Evolutionary conservation across 2,329 filamentous ascomycete species (phyloP), one percentile per base, ranked within the genome.

Genomic region (Aspergillus floridensis): DNA sequence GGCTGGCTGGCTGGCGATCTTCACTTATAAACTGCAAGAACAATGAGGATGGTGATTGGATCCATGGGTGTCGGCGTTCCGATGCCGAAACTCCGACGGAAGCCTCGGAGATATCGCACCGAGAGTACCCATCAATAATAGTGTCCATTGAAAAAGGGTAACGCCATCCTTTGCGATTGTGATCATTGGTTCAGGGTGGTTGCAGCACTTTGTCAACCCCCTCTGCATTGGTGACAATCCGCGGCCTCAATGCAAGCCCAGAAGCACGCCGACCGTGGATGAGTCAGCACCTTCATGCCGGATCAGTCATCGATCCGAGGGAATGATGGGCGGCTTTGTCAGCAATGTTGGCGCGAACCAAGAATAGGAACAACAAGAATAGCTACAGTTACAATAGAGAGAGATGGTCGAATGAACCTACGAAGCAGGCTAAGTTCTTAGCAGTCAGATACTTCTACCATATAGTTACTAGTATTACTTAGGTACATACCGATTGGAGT

Each of bases 211-310:
- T 44, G 38, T 44, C 38, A 44, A 7, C 10, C 6, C 14, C 5
- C 7, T 7, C 14, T 44, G 16, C 38, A 44, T 44, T 44, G n/a
- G n/a, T 44, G 38, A 44, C 38, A 44, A 19, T 19, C 14, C 38
- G 8, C 14, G 14, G 16, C 16, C 38, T 12, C 5, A 44, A 19
- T 44, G n/a, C 38, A 35, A 12, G 38, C 38, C 38, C n/a, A 7
- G 38, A 44, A 44, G 14, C 38, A 44, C n/a, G 47, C 11, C 47
- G 31, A 16, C 41, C 16, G 38, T 21, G 26, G 41, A 52, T 48
- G 38, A 58, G 49, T 58, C 47, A 59, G 57, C 32, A 21, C 57
- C 48, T 51, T 32, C 52, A 47, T 59, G 51, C 52, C 52, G 47
- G 52, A 31, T 59, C 46, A 59, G 57, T 59, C 51, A 56, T 44